These are phyloP conservation scores for Helicocarpus griseus DNA, from an alignment of 2,329 filamentous ascomycete species.

Conservation along the genomic window DNA sequence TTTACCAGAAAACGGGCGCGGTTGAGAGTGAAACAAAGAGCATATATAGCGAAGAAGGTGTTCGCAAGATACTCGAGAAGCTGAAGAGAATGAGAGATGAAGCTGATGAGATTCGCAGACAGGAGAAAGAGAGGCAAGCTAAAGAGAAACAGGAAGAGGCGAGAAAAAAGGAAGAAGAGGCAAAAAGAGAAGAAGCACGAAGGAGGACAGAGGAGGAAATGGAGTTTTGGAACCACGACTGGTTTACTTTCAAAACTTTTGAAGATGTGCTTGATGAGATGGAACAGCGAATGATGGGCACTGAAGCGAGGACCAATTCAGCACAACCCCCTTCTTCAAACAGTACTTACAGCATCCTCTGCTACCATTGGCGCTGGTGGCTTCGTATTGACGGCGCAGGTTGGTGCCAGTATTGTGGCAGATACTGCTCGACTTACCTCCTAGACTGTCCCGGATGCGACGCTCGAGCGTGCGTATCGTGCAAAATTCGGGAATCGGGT, in stretches of 20 bases:
- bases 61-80: neutral
- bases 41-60: neutral
- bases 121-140: neutral
- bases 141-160: neutral
- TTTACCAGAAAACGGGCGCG: neutral
- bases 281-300: neutral
- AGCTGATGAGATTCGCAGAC: neutral
- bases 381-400: neutral
- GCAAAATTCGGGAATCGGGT: neutral
- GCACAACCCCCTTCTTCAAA: neutral
- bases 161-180: neutral
- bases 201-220: neutral
- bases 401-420: neutral
- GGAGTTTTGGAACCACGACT: neutral
- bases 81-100: neutral
- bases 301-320: neutral
- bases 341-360: neutral
- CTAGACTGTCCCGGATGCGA: neutral
- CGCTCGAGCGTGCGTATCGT: neutral
- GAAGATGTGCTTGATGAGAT: neutral
- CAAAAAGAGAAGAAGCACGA: neutral
- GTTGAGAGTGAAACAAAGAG: neutral
- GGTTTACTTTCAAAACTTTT: neutral
- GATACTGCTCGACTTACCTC: neutral
- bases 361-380: neutral